phyloP scores from a whole-genome alignment of 2,329 filamentous ascomycete species.

The Davidsoniella australis region DNA sequence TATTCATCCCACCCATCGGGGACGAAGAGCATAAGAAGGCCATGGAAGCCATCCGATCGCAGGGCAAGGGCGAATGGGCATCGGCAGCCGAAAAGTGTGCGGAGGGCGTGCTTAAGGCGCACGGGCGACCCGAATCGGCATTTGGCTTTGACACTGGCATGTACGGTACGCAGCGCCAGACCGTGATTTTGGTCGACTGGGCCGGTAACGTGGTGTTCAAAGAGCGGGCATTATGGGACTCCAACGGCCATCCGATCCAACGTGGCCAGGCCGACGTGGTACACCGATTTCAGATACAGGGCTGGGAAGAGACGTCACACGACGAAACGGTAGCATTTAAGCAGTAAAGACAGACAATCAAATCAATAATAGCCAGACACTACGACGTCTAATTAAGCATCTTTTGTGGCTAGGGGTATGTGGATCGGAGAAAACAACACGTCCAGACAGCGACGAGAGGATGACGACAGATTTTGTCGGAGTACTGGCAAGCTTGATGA shows the following conservation, averaged over 20 bases:
- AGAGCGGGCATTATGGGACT: conserved; percentile 44
- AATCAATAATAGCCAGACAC: too few relatives aligned
- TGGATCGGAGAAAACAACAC: too few relatives aligned
- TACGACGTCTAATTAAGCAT: too few relatives aligned
- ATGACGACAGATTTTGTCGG: too few relatives aligned
- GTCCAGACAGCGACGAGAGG: too few relatives aligned
- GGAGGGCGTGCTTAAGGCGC: conserved; percentile 22
- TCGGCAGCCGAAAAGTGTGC: conserved; percentile 15
- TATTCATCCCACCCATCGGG: conserved; percentile 44
- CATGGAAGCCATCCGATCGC: conserved; percentile 26
- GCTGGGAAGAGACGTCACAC: conserved; percentile 24
- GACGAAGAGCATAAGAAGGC: conserved; percentile 27
- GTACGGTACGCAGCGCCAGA: conserved; percentile 50
- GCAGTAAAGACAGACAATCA: too few relatives aligned
- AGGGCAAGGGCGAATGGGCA: conserved; percentile 16
- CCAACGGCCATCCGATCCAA: conserved; percentile 35
- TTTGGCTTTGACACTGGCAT: conserved; percentile 37
- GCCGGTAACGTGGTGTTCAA: conserved; percentile 42
- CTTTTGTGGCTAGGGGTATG: too few relatives aligned
- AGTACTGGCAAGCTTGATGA: too few relatives aligned
- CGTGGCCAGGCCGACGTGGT: conserved; percentile 37
- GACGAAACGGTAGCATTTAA: too few relatives aligned
- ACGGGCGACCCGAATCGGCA: conserved; percentile 23
- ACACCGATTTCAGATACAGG: conserved; percentile 39
- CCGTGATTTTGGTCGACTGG: conserved; percentile 44